Evolutionary conservation across 2,329 filamentous ascomycete genomes (phyloP).

Genomic region (Aspergillus arachidicola): DNA sequence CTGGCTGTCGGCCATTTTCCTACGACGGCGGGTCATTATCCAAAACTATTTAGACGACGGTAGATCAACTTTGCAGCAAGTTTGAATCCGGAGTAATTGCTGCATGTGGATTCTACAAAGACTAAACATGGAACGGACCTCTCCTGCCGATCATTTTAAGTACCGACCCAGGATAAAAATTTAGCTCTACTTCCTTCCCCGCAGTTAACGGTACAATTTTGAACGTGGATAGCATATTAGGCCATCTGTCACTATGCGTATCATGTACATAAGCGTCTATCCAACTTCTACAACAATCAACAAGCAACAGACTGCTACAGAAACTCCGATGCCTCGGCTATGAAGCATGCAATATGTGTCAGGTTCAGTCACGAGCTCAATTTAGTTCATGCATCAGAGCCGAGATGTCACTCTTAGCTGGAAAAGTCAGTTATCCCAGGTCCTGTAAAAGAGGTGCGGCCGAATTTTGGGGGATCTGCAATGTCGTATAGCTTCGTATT

Average conservation of each 20-base stretch:
- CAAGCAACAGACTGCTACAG: background rate
- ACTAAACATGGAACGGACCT: background rate
- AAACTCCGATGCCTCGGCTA: background rate
- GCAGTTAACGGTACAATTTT: background rate
- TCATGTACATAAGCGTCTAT: background rate
- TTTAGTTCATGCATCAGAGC: background rate
- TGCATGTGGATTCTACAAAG: background rate
- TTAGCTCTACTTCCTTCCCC: background rate
- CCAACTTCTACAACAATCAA: background rate
- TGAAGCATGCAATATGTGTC: background rate
- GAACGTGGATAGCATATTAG: background rate
- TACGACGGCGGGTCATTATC: background rate
- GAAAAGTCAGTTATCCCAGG: background rate
- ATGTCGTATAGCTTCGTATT: slow-evolving; percentile 1
- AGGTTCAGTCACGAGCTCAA: background rate
- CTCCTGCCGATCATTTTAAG: background rate
- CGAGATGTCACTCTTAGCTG: background rate
- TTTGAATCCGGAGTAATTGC: background rate
- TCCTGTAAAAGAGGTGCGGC: background rate
- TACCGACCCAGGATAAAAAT: background rate
- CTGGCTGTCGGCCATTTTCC: too few species aligned
- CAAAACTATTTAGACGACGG: background rate
- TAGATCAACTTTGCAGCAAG: background rate
- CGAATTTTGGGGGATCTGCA: background rate
- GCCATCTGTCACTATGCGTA: background rate